A percentile compares a stretch with the other conserved stretches of the same genome.
phyloP scores from a whole-genome alignment of 306 rosid species.

The Begonia peltatifolia region DNA sequence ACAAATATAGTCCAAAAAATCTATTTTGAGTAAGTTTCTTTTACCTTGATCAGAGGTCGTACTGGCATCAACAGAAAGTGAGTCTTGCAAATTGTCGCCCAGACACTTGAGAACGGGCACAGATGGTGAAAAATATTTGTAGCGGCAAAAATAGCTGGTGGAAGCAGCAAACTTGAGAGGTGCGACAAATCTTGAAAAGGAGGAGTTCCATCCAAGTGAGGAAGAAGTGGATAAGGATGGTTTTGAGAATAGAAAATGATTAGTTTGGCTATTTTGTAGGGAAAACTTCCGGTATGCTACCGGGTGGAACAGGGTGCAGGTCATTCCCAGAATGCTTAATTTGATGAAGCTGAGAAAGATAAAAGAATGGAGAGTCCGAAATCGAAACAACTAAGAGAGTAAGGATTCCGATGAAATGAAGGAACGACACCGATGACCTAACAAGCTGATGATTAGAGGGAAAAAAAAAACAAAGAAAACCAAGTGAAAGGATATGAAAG shows the following conservation, averaged over 20 bases:
- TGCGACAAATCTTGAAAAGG: slow-evolving; percentile 1
- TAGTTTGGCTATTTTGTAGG: neutral
- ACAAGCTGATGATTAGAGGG: no score
- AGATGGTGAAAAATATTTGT: slow-evolving; percentile 1
- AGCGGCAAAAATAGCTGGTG: neutral
- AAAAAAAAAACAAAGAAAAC: no score
- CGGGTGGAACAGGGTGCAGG: slow-evolving; percentile 8
- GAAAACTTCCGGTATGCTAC: slow-evolving; percentile 9
- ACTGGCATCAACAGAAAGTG: neutral
- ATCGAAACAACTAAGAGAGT: no score
- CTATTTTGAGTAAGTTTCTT: no score
- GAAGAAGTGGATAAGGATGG: neutral
- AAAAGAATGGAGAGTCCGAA: no score
- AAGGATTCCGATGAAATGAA: no score
- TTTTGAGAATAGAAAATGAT: slow-evolving; percentile 4
- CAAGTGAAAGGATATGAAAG: neutral
- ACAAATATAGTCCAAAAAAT: no score
- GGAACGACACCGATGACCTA: no score
- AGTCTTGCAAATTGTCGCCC: slow-evolving; percentile 1
- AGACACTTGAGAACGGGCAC: slow-evolving; percentile 6
- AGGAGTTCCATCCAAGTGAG: slow-evolving; percentile 4
- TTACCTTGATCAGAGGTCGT: neutral
- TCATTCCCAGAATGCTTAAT: neutral
- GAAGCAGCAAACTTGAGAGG: slow-evolving; percentile 2
- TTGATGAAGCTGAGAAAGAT: no score